phyloP scores from a whole-genome alignment of 2,329 filamentous ascomycete species.

The Ceratocystis albifundus region DNA sequence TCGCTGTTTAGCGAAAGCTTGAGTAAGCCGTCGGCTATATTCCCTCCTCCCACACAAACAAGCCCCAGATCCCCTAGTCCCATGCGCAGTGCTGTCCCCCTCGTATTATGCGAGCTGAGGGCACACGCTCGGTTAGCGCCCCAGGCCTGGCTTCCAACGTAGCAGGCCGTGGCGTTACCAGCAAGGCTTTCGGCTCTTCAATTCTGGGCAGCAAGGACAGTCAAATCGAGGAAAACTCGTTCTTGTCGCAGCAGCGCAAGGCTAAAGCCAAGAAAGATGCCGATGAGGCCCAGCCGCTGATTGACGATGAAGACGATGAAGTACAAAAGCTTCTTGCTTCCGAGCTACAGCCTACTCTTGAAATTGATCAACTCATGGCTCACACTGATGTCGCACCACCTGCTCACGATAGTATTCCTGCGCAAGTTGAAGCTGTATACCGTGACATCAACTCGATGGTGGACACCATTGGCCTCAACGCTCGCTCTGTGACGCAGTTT shows the following conservation, averaged over 20 bases:
- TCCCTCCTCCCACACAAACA: conserved; percentile 41
- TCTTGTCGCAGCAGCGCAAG: conserved; percentile 41
- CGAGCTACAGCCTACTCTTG: conserved; percentile 49
- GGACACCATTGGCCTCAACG: conserved; percentile 79
- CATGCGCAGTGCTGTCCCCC: conserved; percentile 47
- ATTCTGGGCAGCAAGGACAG: conserved; percentile 28
- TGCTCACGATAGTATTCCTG: conserved; percentile 46
- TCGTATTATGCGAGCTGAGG: conserved; percentile 39
- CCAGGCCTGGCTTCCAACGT: conserved; percentile 29
- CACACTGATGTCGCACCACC: conserved; percentile 44
- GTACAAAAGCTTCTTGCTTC: conserved; percentile 51
- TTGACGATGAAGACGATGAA: conserved; percentile 59
- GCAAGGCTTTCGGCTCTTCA: conserved; percentile 18
- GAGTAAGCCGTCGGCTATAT: conserved; percentile 8
- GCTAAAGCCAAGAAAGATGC: conserved; percentile 45
- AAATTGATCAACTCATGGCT: conserved; percentile 56
- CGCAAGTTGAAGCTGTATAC: conserved; percentile 57
- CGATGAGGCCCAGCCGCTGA: conserved; percentile 45
- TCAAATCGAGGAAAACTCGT: conserved; percentile 36
- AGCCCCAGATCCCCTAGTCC: conserved; percentile 65
- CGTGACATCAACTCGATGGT: conserved; percentile 89
- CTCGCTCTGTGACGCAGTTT: conserved; percentile 51
- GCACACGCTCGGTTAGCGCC: conserved; percentile 46
- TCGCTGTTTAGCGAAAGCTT: conserved; percentile 16
- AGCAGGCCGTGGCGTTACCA: neutral